These are phyloP conservation scores for Linnemannia zychae DNA, from an alignment of 192 early-diverging fungal genomes.

Conservation along the genomic window DNA sequence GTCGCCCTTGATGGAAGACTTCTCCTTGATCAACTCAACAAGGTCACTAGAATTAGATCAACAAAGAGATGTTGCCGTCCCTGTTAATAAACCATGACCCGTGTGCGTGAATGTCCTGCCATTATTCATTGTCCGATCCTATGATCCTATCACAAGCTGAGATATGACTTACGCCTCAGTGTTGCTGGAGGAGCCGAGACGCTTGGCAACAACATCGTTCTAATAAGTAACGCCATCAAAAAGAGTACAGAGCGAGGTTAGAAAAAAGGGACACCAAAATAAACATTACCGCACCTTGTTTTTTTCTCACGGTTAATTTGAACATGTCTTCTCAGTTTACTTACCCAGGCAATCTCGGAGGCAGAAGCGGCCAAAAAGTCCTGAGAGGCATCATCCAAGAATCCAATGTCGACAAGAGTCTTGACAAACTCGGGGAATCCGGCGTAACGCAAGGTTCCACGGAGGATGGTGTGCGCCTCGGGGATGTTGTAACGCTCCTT, in stretches of 20 bases:
- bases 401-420: constrained; percentile 92
- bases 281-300: neutral
- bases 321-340: constrained; percentile 13
- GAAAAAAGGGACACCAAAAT: neutral
- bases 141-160: neutral
- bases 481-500: constrained; percentile 95
- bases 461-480: constrained; percentile 91
- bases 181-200: constrained; percentile 56
- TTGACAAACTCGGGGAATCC: constrained; percentile 98
- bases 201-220: constrained; percentile 79
- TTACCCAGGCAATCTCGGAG: constrained; percentile 80
- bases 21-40: constrained; percentile 72
- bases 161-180: constrained; percentile 46
- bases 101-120: neutral
- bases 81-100: neutral
- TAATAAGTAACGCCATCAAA: constrained; percentile 9
- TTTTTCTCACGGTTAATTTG: constrained; percentile 10
- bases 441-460: constrained; percentile 96
- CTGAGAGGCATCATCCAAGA: constrained; percentile 83
- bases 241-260: neutral
- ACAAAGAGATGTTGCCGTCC: neutral
- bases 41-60: constrained; percentile 58
- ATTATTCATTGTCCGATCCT: neutral
- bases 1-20: constrained; percentile 72
- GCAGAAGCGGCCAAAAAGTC: constrained; percentile 68